Conservation (phyloP, 768 basidiomycete species). For the Antrodiella citrinella region DNA sequence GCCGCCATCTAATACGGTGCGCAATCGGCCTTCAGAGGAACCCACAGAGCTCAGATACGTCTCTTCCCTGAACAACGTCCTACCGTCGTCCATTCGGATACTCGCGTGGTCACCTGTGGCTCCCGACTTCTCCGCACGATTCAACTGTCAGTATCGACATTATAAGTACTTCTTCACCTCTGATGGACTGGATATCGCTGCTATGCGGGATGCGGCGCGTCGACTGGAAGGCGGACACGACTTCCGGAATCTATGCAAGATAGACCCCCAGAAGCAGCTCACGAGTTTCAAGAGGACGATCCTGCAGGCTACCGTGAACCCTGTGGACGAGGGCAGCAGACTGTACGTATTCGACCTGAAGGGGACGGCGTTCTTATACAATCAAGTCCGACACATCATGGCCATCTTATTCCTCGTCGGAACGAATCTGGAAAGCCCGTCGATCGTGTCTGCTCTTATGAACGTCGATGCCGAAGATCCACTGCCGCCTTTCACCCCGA, state of each 20-base stretch:
- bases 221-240: constrained; percentile 84
- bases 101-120: constrained; percentile 91
- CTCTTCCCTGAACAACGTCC: constrained; percentile 72
- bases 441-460: constrained; percentile 63
- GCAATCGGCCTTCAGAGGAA: constrained; percentile 29
- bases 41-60: constrained; percentile 64
- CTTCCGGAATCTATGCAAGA: constrained; percentile 91
- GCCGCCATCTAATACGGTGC: constrained; percentile 15
- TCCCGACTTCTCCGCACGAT: constrained; percentile 76
- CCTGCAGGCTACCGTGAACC: constrained; percentile 53
- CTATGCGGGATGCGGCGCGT: constrained; percentile 70
- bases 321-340: constrained; percentile 26
- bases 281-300: constrained; percentile 68
- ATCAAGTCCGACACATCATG: constrained; percentile 95
- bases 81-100: constrained; percentile 85
- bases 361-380: constrained; percentile 87
- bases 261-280: constrained; percentile 89
- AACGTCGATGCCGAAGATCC: constrained; percentile 49
- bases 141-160: constrained; percentile 79
- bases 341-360: constrained; percentile 76
- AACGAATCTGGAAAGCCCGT: constrained; percentile 64
- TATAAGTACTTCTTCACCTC: constrained; percentile 97
- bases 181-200: constrained; percentile 53
- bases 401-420: constrained; percentile 86
- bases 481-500: constrained; percentile 27